Conservation (phyloP, 495 filamentous ascomycete species). For the Annulohypoxylon bovei region DNA sequence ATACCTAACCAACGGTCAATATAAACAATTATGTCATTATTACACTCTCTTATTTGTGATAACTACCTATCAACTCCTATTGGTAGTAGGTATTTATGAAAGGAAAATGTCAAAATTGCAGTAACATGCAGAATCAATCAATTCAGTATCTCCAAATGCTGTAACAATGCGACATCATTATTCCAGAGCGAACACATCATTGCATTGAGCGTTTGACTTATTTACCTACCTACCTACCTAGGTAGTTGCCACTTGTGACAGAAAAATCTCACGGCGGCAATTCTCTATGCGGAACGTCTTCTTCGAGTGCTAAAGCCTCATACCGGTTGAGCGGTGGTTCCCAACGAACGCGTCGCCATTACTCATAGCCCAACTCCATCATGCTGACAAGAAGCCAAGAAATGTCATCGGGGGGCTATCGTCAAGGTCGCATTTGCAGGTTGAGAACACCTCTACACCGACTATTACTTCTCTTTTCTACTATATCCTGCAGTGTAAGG, state of each 20-base stretch:
- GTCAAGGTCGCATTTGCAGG: constrained; percentile 22
- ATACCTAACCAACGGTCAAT: neutral
- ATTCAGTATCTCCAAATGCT: neutral
- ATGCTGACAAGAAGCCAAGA: constrained; percentile 2
- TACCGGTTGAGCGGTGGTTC: constrained; percentile 13
- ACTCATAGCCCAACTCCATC: constrained; percentile 11
- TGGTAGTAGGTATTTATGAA: neutral
- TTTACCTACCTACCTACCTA: no score
- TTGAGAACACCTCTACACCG: constrained; percentile 27
- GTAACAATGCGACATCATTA: neutral
- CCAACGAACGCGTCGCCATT: constrained; percentile 17
- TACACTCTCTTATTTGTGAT: neutral
- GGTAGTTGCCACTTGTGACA: neutral
- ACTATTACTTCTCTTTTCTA: constrained; percentile 34
- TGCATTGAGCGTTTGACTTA: neutral
- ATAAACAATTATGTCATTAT: neutral
- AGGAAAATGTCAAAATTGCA: neutral
- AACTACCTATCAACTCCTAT: neutral
- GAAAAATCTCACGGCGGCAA: neutral
- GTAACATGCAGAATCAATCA: neutral
- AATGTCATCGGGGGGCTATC: neutral
- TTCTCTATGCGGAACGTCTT: neutral
- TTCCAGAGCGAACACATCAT: neutral
- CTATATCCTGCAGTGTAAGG: constrained; percentile 36
- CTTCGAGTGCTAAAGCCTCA: neutral